Evolutionary conservation across 441 rosid species (phyloP).

Genomic region (Pelargonium cotyledonis): DNA sequence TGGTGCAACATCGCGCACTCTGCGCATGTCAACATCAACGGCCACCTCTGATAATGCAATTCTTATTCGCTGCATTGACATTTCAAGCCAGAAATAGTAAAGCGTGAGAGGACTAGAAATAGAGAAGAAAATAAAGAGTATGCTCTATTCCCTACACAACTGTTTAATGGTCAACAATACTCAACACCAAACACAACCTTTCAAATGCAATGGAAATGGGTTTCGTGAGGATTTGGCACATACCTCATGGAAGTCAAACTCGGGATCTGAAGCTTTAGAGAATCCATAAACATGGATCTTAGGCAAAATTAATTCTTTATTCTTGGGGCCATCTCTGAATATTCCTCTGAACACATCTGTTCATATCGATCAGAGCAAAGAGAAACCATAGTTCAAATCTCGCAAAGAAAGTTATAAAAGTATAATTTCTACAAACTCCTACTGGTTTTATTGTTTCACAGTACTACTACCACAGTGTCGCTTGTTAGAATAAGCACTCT

Average conservation of each 20-base stretch:
- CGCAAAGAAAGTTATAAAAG: too few species aligned
- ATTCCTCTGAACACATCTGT: slow-evolving; percentile 77
- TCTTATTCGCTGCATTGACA: slow-evolving; percentile 61
- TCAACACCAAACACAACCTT: too few species aligned
- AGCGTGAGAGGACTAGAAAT: too few species aligned
- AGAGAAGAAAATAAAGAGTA: too few species aligned
- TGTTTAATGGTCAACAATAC: too few species aligned
- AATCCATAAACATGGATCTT: slow-evolving; percentile 82
- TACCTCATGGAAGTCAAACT: slow-evolving; percentile 86
- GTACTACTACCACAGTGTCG: too few species aligned
- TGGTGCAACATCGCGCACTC: slow-evolving; percentile 76
- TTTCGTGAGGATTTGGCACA: slow-evolving; percentile 15
- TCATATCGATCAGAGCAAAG: slow-evolving; percentile 5
- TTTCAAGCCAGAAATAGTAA: neutral
- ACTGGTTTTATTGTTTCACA: too few species aligned
- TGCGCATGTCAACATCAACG: slow-evolving; percentile 66
- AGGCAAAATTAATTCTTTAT: slow-evolving; percentile 40
- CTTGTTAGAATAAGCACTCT: too few species aligned
- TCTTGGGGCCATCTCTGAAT: slow-evolving; percentile 36
- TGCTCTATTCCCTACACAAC: too few species aligned
- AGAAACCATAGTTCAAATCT: too few species aligned
- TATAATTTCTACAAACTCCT: too few species aligned
- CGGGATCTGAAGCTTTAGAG: slow-evolving; percentile 83
- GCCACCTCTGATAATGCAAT: slow-evolving; percentile 63
- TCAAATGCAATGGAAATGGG: too few species aligned